Base-by-base conservation (phyloP, 2,329 filamentous ascomycete species). In the Cladophialophora psammophila region DNA sequence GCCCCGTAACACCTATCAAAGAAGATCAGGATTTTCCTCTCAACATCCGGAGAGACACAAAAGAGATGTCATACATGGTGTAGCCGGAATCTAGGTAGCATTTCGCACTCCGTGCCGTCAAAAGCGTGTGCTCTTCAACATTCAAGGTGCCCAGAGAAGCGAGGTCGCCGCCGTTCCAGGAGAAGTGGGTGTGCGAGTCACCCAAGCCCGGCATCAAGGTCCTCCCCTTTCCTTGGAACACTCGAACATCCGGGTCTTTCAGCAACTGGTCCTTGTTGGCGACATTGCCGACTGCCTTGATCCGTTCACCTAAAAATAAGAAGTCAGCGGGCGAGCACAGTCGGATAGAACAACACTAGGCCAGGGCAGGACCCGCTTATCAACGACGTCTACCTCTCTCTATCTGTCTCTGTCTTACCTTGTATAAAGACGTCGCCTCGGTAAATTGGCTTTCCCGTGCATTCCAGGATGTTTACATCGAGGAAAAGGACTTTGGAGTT, bases 191-290 rank as follows among this genome's bases (percentile, higher is more conserved):
- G 71, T 85, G 83, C 0, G 81, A 79, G 66, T 85, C 83, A 1
- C 82, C 81, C 0, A 85, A 74, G 0, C 83, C 83, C n/a, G 78
- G 79, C 79, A 85, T 84, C 32, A 85, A 69, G 1, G 83, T 85
- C 20, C 82, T 74, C 1, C 80, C 81, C 13, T 72, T 72, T 1
- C 80, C 81, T 5, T 80, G 63, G 53, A 82, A 74, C 34, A 79
- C 73, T 38, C 77, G 75, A 9, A 81, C 76, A 31, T 73, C 75
- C 5, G 75, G 66, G 38, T 80, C 73, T 31, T 71, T 69, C 10
- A 67, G 60, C 1, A 80, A 71, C 2, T 67, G 53, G 8, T 75
- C 73, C 15, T 75, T 72, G 36, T 75, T 69, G 1, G 76, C 74
- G 13, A 81, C 76, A 2, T 60, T 66, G 13, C 79, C 79, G 5